phyloP scores from a whole-genome alignment of 2,329 filamentous ascomycete species.

The Fusarium sp. region DNA sequence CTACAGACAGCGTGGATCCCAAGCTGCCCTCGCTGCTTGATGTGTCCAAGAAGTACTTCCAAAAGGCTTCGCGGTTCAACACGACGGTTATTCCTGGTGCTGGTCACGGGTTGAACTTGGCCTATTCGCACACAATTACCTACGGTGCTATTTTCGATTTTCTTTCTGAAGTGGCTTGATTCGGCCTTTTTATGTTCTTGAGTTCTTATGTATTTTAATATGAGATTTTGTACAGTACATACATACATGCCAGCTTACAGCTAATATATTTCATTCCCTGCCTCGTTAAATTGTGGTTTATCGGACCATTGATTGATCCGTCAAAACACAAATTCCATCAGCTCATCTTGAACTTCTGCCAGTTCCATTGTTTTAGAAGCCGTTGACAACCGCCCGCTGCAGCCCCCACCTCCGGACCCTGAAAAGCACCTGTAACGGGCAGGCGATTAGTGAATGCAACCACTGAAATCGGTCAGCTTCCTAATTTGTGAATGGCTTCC shows the following conservation, averaged over 20 bases:
- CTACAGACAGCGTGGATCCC: slow-evolving; percentile 55
- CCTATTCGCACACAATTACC: slow-evolving; percentile 52
- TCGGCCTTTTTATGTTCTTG: background rate
- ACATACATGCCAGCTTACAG: background rate
- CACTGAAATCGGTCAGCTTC: slow-evolving; percentile 39
- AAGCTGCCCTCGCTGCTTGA: slow-evolving; percentile 59
- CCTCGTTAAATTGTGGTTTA: background rate
- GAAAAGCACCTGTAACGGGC: slow-evolving; percentile 34
- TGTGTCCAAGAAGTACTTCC: slow-evolving; percentile 57
- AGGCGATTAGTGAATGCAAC: slow-evolving; percentile 33
- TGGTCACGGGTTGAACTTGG: slow-evolving; percentile 66
- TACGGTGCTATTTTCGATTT: slow-evolving; percentile 57
- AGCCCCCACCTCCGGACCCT: slow-evolving; percentile 16
- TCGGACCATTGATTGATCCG: slow-evolving; percentile 15
- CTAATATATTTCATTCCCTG: background rate
- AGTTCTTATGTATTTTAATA: background rate
- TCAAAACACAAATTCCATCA: background rate
- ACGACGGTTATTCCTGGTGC: slow-evolving; percentile 66
- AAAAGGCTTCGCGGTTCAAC: slow-evolving; percentile 62
- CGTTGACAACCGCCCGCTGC: slow-evolving; percentile 37
- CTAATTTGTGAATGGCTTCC: slow-evolving; percentile 37
- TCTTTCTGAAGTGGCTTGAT: slow-evolving; percentile 40
- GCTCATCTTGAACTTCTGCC: slow-evolving; percentile 14
- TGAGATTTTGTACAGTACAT: background rate
- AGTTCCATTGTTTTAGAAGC: no score